phyloP scores from a whole-genome alignment of 2,329 filamentous ascomycete genomes.

The Myriosclerotinia duriaeana region DNA sequence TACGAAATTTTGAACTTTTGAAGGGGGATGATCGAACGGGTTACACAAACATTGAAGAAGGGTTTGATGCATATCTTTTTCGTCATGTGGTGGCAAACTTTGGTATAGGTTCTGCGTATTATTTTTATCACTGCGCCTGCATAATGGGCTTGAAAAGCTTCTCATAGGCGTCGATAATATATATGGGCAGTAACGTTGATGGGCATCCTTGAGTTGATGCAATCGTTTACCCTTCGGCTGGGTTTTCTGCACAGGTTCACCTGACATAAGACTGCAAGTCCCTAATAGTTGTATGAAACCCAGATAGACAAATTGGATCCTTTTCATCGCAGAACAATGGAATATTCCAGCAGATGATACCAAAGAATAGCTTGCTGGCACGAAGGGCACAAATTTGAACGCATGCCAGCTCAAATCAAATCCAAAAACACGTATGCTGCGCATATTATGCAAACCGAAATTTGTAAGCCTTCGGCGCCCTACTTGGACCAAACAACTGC shows the following conservation, averaged over 20 bases:
- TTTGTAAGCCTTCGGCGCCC: background rate
- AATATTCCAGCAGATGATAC: background rate
- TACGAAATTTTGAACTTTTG: background rate
- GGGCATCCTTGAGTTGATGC: background rate
- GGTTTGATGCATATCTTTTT: background rate
- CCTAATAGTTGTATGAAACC: background rate
- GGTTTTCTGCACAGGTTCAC: background rate
- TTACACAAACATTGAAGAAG: background rate
- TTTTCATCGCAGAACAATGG: background rate
- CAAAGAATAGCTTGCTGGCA: background rate
- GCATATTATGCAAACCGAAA: background rate
- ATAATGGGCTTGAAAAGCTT: background rate
- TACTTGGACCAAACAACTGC: background rate
- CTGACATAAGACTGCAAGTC: background rate
- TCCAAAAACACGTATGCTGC: background rate
- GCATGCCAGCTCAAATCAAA: background rate
- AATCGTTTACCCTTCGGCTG: background rate
- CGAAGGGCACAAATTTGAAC: background rate
- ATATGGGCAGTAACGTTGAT: background rate
- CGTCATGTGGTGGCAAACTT: background rate
- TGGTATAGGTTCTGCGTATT: background rate
- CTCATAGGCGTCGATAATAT: background rate
- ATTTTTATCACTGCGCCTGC: background rate
- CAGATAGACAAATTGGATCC: background rate
- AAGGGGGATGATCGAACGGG: background rate